phyloP scores from a whole-genome alignment of 495 filamentous ascomycete genomes.

The Tuber microsphaerosporum region DNA sequence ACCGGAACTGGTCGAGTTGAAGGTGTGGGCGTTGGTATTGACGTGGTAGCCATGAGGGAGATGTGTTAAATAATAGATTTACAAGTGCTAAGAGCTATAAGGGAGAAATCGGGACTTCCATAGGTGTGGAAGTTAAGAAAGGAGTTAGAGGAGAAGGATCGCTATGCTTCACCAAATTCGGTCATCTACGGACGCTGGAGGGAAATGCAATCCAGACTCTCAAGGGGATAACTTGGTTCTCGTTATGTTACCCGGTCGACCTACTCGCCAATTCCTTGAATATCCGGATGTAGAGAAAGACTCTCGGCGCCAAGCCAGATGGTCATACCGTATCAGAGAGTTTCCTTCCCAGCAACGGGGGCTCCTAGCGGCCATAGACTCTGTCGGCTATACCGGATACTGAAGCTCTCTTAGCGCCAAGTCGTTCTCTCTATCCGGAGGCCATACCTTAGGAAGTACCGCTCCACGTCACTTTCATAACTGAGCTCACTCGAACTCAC shows the following conservation, averaged over 20 bases:
- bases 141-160: background rate
- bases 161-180: background rate
- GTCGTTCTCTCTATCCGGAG: too few relatives aligned
- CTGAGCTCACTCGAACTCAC: background rate
- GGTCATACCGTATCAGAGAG: too few relatives aligned
- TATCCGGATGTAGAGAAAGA: too few relatives aligned
- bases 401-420: too few relatives aligned
- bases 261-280: too few relatives aligned
- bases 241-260: background rate
- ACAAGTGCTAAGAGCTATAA: background rate
- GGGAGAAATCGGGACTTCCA: background rate
- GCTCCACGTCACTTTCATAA: background rate
- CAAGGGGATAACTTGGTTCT: background rate
- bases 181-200: background rate
- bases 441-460: too few relatives aligned
- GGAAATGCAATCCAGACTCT: background rate
- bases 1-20: background rate
- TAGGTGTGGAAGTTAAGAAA: background rate
- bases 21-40: constrained; percentile 15
- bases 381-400: too few relatives aligned
- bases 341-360: too few relatives aligned
- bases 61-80: background rate
- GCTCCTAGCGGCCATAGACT: too few relatives aligned
- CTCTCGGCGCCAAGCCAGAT: too few relatives aligned
- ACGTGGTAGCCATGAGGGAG: constrained; percentile 19